Percentiles rank a stretch among this genome's conserved stretches.
These are phyloP conservation scores for Populus hybrid DNA, from an alignment of 441 rosid species.

Conservation along the genomic window DNA sequence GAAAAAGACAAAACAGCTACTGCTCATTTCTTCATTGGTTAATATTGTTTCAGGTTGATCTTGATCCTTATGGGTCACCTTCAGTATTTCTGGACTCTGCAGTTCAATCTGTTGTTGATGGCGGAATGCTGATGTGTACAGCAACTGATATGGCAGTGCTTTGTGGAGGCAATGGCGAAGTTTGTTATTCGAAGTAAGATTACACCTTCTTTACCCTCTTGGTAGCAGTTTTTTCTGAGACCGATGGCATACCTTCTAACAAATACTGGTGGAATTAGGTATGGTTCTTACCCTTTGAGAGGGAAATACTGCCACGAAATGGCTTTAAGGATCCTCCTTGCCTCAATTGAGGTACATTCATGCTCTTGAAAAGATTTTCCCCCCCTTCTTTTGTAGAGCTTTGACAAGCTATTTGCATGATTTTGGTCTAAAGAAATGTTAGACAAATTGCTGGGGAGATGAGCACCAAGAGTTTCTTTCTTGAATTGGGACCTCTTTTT, in stretches of 20 bases:
- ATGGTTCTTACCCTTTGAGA: slow-evolving; percentile 88
- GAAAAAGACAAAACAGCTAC: neutral
- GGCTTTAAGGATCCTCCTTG: slow-evolving; percentile 97
- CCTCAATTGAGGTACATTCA: slow-evolving; percentile 79
- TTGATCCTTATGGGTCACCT: slow-evolving; percentile 98
- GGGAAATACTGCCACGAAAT: slow-evolving; percentile 98
- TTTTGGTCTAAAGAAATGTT: neutral
- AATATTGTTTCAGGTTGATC: slow-evolving; percentile 76
- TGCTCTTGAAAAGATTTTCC: neutral
- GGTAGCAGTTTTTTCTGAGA: slow-evolving; percentile 10
- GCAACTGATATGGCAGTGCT: slow-evolving; percentile 99
- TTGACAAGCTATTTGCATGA: neutral
- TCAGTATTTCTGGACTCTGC: slow-evolving; percentile 96
- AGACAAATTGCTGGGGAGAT: neutral
- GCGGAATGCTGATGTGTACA: slow-evolving; percentile 96
- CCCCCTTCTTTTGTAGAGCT: neutral
- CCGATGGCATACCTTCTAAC: slow-evolving; percentile 21
- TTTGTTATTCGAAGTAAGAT: slow-evolving; percentile 99
- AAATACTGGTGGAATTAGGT: slow-evolving; percentile 43
- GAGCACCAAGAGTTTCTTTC: neutral
- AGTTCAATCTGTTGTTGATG: slow-evolving; percentile 92
- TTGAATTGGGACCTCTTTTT: neutral
- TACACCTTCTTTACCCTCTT: slow-evolving; percentile 14
- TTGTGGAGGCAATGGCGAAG: slow-evolving; percentile 99
- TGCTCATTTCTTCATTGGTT: slow-evolving; percentile 14